A percentile compares a stretch with the other conserved stretches of the same genome.
These are phyloP conservation scores for Dendrobium officinale DNA, from an alignment of 106 monocot genomes.

Conservation along the genomic window DNA sequence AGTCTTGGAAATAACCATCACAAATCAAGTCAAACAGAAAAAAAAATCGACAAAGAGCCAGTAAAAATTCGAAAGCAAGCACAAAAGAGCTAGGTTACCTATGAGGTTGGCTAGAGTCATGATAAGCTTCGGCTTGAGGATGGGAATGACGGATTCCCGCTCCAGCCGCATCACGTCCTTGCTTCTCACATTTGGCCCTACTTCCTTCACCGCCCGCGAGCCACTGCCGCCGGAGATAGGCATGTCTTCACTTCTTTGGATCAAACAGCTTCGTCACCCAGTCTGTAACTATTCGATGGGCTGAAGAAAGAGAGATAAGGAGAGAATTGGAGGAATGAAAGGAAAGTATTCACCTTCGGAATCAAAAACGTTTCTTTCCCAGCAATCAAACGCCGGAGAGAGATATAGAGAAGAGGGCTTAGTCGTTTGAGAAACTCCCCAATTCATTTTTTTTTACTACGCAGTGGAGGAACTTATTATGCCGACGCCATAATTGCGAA, in stretches of 20 bases:
- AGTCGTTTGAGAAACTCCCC: not conserved
- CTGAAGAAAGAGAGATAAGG: not conserved
- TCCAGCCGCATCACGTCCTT: constrained; percentile 75
- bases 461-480: too few relatives aligned
- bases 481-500: too few relatives aligned
- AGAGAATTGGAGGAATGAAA: not conserved
- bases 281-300: not conserved
- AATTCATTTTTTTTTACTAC: too few relatives aligned
- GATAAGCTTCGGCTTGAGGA: constrained; percentile 81
- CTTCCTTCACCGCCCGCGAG: not conserved
- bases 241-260: not conserved
- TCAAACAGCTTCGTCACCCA: not conserved
- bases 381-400: not conserved
- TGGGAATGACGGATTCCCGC: constrained; percentile 73
- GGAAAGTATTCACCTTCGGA: not conserved
- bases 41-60: not conserved
- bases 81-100: constrained; percentile 25
- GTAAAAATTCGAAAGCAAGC: not conserved
- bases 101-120: constrained; percentile 76
- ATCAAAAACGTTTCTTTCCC: not conserved
- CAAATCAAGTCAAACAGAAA: not conserved
- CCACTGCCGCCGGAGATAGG: not conserved
- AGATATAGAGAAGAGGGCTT: not conserved
- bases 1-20: not conserved
- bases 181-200: constrained; percentile 14